Percentiles rank a stretch among this genome's conserved stretches.
Conservation (phyloP, 306 rosid species). For the Casuarina equisetifolia region DNA sequence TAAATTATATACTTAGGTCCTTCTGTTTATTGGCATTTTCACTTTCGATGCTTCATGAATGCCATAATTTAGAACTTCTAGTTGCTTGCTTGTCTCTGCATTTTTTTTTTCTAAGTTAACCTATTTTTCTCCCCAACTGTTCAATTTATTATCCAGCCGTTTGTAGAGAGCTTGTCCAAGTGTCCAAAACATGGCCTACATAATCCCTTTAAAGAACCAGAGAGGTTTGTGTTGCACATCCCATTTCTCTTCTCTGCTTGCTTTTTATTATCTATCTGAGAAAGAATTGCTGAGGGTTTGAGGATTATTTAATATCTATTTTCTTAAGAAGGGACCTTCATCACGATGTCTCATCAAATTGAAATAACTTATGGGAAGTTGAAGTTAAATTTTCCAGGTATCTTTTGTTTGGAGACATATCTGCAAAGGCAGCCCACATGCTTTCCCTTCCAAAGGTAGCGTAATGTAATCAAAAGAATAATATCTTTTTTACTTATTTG, state of each 20-base stretch:
- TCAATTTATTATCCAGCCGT: conserved; percentile 62
- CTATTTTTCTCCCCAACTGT: neutral
- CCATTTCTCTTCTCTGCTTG: neutral
- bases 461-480: conserved; percentile 10
- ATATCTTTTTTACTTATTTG: conserved; percentile 14
- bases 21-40: neutral
- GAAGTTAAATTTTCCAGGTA: conserved; percentile 55
- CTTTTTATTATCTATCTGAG: neutral
- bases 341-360: neutral
- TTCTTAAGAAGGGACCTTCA: neutral
- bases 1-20: neutral
- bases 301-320: neutral
- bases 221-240: conserved; percentile 59
- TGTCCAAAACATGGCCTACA: conserved; percentile 97
- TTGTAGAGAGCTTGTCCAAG: conserved; percentile 76
- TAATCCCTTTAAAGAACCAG: conserved; percentile 94
- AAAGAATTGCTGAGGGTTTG: neutral
- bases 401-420: conserved; percentile 76
- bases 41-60: neutral
- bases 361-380: neutral
- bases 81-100: neutral
- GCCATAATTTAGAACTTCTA: conserved; percentile 13
- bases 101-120: neutral
- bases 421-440: conserved; percentile 86
- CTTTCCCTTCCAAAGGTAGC: conserved; percentile 83